These are phyloP conservation scores for Schoenoplectus tabernaemontani DNA, from an alignment of 202 grass and related monocot genomes.

Conservation along the genomic window DNA sequence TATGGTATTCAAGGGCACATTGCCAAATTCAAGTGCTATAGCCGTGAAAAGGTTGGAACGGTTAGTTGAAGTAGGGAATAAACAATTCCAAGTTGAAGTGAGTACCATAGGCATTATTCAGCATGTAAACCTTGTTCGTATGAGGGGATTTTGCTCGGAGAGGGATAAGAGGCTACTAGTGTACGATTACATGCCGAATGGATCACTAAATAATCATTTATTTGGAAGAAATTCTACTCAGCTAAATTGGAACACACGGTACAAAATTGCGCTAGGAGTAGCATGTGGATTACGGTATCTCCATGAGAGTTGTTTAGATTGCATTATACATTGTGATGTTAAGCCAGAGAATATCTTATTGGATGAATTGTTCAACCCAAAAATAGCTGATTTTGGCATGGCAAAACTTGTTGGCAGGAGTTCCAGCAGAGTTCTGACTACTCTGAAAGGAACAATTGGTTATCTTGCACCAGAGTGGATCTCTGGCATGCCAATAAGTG, in stretches of 20 bases:
- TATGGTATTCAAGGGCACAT: conserved; percentile 44
- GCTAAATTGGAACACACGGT: conserved; percentile 40
- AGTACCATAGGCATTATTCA: conserved; percentile 57
- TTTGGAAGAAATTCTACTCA: conserved; percentile 20
- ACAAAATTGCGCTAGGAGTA: conserved; percentile 33
- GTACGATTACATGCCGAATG: conserved; percentile 59
- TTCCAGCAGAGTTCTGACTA: conserved; percentile 64
- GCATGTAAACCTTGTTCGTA: conserved; percentile 59
- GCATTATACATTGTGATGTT: conserved; percentile 83
- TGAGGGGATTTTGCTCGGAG: conserved; percentile 54
- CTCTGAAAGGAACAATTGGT: conserved; percentile 44
- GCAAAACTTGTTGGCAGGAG: conserved; percentile 65
- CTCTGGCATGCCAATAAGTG: conserved; percentile 35
- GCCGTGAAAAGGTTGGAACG: conserved; percentile 66
- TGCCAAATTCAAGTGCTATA: conserved; percentile 37
- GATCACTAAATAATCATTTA: conserved; percentile 49
- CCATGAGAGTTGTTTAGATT: conserved; percentile 67
- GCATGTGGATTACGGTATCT: conserved; percentile 58
- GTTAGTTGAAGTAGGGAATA: conserved; percentile 40
- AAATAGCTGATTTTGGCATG: conserved; percentile 80
- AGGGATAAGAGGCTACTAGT: conserved; percentile 41
- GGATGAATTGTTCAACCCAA: conserved; percentile 35
- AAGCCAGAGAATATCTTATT: conserved; percentile 80
- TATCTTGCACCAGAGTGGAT: conserved; percentile 73
- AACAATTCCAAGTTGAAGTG: conserved; percentile 62